Evolutionary conservation across 129 eudicot species (phyloP).

Genomic region (Mikania micrantha): DNA sequence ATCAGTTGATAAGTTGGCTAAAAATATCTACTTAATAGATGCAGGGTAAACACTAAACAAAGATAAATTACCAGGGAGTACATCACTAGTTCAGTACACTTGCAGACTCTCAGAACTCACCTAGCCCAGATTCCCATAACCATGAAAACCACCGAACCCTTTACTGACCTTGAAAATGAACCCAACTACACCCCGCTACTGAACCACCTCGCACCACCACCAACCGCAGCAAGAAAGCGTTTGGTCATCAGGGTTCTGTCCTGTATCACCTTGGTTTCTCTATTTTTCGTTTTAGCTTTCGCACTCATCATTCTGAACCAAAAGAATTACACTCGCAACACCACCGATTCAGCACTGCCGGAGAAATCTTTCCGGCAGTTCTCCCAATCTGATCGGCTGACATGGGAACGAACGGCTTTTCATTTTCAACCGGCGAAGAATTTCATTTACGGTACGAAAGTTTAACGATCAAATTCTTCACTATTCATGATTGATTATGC

Average conservation of each 20-base stretch:
- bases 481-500: background rate
- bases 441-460: conserved; percentile 65
- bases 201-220: conserved; percentile 19
- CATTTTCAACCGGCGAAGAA: conserved; percentile 84
- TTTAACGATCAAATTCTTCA: background rate
- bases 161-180: conserved; percentile 33
- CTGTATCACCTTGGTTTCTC: conserved; percentile 19
- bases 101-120: too few species aligned
- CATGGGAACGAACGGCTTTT: conserved; percentile 78
- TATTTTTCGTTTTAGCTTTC: conserved; percentile 15
- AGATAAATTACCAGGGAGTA: too few species aligned
- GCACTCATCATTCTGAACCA: conserved; percentile 6
- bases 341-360: conserved; percentile 12
- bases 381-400: conserved; percentile 33
- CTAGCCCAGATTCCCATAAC: background rate
- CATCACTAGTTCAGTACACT: too few species aligned
- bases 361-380: conserved; percentile 16
- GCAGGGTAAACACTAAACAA: too few species aligned
- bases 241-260: conserved; percentile 22
- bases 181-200: conserved; percentile 32
- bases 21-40: too few species aligned
- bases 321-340: background rate
- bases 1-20: too few species aligned
- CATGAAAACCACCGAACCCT: conserved; percentile 22
- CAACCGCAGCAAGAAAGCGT: conserved; percentile 7